Conservation (phyloP, 2,329 filamentous ascomycete species). For the Didymella keratinophila region DNA sequence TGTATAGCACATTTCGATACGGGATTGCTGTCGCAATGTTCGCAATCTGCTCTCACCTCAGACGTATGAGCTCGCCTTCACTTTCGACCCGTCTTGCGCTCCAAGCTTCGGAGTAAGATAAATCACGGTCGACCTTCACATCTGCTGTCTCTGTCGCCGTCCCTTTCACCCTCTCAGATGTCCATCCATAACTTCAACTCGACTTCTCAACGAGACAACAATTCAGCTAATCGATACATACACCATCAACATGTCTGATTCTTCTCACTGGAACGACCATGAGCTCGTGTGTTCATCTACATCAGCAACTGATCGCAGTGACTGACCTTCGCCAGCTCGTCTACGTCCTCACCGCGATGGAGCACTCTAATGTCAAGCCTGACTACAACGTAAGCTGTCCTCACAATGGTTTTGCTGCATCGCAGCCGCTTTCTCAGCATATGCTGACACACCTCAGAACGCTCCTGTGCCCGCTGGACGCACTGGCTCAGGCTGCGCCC, state of each 20-base stretch:
- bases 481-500: conserved; percentile 21
- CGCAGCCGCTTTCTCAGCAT: neutral
- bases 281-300: conserved; percentile 22
- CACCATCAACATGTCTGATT: no score
- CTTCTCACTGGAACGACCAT: conserved; percentile 31
- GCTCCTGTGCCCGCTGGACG: conserved; percentile 28
- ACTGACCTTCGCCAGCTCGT: conserved; percentile 24
- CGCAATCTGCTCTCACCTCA: neutral
- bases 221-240: no score
- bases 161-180: no score
- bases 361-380: conserved; percentile 23
- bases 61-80: neutral
- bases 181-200: no score
- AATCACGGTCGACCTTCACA: neutral
- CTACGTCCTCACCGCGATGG: conserved; percentile 25
- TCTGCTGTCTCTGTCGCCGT: no score
- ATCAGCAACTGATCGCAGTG: no score
- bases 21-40: neutral
- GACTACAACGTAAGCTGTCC: conserved; percentile 25
- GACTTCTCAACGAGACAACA: no score
- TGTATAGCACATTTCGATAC: neutral
- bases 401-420: no score
- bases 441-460: conserved; percentile 21
- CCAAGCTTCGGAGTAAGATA: neutral
- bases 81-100: neutral